Percentiles rank a stretch among this genome's conserved stretches.
Evolutionary conservation across 2,329 filamentous ascomycete species (phyloP).

Genomic region (Fusarium chaquense): DNA sequence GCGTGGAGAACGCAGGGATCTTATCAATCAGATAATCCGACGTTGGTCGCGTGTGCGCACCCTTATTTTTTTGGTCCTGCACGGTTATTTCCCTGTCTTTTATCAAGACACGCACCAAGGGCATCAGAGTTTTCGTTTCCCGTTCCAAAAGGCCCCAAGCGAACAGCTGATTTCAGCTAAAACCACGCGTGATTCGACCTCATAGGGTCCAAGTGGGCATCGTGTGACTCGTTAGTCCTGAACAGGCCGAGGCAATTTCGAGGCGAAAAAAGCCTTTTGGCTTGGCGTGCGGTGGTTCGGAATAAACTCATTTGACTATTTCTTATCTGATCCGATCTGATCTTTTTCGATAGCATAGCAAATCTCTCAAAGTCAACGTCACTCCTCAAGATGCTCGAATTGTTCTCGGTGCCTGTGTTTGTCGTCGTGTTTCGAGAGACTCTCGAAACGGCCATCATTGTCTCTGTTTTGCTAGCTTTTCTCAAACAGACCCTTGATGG

Average conservation of each 20-base stretch:
- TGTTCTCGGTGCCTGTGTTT: slow-evolving; percentile 85
- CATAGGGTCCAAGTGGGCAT: slow-evolving; percentile 34
- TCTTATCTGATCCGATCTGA: slow-evolving; percentile 36
- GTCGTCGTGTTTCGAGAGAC: slow-evolving; percentile 92
- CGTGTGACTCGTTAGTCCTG: slow-evolving; percentile 35
- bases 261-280: not conserved
- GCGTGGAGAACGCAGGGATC: slow-evolving; percentile 21
- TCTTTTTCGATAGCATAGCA: slow-evolving; percentile 3
- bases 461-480: slow-evolving; percentile 86
- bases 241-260: slow-evolving; percentile 35
- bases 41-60: slow-evolving; percentile 1
- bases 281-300: slow-evolving; percentile 30
- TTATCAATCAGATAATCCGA: slow-evolving; percentile 41
- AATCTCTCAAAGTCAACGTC: slow-evolving; percentile 7
- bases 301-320: slow-evolving; percentile 20
- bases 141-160: not conserved
- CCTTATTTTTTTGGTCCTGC: slow-evolving; percentile 5
- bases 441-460: slow-evolving; percentile 84
- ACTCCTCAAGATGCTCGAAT: slow-evolving; percentile 64
- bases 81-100: slow-evolving; percentile 5
- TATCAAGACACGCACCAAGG: not conserved
- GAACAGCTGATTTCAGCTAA: slow-evolving; percentile 11
- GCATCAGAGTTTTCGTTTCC: slow-evolving; percentile 27
- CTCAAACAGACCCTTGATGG: slow-evolving; percentile 82
- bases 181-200: slow-evolving; percentile 29